Percentiles rank a stretch among this genome's conserved stretches.
These are phyloP conservation scores for Phytopythium litorale DNA, from an alignment of 352 stramenopile species.

Conservation along the genomic window DNA sequence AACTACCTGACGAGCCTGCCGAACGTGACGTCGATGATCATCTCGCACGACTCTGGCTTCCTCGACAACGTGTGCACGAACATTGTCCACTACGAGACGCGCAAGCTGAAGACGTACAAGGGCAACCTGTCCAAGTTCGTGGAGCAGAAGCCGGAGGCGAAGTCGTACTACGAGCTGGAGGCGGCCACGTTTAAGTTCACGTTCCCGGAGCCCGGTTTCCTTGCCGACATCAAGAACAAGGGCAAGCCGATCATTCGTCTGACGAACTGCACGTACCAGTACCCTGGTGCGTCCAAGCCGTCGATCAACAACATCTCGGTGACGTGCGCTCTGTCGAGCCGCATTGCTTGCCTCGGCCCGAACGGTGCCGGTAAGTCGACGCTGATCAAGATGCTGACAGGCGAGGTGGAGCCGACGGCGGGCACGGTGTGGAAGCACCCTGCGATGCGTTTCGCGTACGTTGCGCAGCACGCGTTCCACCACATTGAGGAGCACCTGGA, in stretches of 20 bases:
- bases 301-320: slow-evolving; percentile 83
- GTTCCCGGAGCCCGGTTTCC: slow-evolving; percentile 86
- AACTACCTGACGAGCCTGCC: slow-evolving; percentile 87
- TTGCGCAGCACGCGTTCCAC: slow-evolving; percentile 97
- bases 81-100: slow-evolving; percentile 97
- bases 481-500: slow-evolving; percentile 97
- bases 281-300: slow-evolving; percentile 72
- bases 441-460: slow-evolving; percentile 93
- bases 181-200: slow-evolving; percentile 83
- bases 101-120: slow-evolving; percentile 89
- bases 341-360: slow-evolving; percentile 79
- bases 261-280: slow-evolving; percentile 83
- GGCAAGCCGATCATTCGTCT: slow-evolving; percentile 89
- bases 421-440: slow-evolving; percentile 85
- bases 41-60: slow-evolving; percentile 97
- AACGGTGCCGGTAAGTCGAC: slow-evolving; percentile 97
- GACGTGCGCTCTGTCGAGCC: slow-evolving; percentile 73
- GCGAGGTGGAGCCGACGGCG: slow-evolving; percentile 70
- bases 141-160: slow-evolving; percentile 83
- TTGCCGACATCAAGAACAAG: slow-evolving; percentile 90
- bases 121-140: slow-evolving; percentile 85
- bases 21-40: slow-evolving; percentile 92
- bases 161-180: slow-evolving; percentile 88
- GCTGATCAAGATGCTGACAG: slow-evolving; percentile 93
- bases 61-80: slow-evolving; percentile 98